Evolutionary conservation across 345 rosid species (phyloP).

Genomic region (Sapria himalayana): DNA sequence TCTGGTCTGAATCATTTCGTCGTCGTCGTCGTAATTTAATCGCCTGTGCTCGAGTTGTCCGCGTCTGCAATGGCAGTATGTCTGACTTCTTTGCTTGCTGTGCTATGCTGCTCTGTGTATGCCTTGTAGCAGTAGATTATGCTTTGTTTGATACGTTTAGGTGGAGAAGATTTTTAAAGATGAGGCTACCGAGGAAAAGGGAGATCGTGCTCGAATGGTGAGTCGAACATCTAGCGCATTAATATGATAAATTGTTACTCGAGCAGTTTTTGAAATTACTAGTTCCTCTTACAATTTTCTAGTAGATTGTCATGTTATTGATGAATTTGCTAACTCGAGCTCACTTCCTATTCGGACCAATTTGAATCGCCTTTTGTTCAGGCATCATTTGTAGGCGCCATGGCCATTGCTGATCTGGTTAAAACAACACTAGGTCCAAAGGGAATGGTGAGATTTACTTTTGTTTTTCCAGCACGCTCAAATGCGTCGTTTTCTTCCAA

Average conservation of each 20-base stretch:
- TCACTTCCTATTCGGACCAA: background rate
- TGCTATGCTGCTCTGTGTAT: background rate
- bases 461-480: no score
- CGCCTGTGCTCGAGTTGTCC: no score
- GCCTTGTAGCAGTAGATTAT: no score
- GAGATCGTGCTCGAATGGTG: slow-evolving; percentile 92
- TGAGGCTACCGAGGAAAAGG: slow-evolving; percentile 91
- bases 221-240: slow-evolving; percentile 6
- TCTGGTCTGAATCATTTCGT: no score
- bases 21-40: no score
- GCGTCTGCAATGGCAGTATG: no score
- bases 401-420: slow-evolving; percentile 78
- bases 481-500: background rate
- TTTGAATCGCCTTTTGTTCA: slow-evolving; percentile 6
- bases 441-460: slow-evolving; percentile 67
- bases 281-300: background rate
- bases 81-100: no score
- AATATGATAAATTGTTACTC: background rate
- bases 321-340: background rate
- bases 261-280: background rate
- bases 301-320: background rate
- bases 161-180: slow-evolving; percentile 56
- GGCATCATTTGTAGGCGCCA: slow-evolving; percentile 94
- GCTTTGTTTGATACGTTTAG: slow-evolving; percentile 18
- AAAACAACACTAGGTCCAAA: slow-evolving; percentile 94